Base-by-base conservation (phyloP, 768 basidiomycete genomes). In the Mycena belliarum region DNA sequence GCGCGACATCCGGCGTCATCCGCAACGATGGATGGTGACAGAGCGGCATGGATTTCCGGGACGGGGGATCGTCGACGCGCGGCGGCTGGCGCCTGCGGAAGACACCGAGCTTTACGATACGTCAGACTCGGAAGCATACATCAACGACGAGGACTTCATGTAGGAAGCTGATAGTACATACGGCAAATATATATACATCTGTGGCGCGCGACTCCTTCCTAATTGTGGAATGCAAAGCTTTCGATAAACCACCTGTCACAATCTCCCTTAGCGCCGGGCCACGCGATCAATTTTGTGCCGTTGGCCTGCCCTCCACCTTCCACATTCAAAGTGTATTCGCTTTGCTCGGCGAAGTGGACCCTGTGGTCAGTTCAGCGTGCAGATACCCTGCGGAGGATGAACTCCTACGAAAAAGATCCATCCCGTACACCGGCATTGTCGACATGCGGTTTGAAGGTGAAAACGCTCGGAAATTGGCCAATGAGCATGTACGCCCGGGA, bases 101-200 rank as follows among this genome's bases (percentile, higher is more conserved):
- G 59, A 60, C 32, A 45, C 25, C 5, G 59, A 60, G n/a, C 29
- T 55, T 11, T 60, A 52, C 12, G 54, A 60, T 26, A 55, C 54
- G 7, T 56, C 54, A 6, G 53, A 55, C 11, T 60, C 59, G 28
- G 59, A 60, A 16, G 59, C 59, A 12, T 60, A 60, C 28, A 47
- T 49, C 26, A 59, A 37, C 21, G 57, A 38, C 21, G 50, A 52
- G 18, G 55, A 50, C 11, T 38, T 38, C 14, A 6, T 47, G 25
- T 47, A 58, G 57, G 44, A 41, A 16, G 41, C 26, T 12, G 21
- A n/a, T 49, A 8, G 37, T 37, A 40, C 12, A 6, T n/a, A 35
- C 37, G 37, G 16, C 20, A 12, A 6, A 10, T 23, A 35, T 38
- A n/a, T 48, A 18, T n/a, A 41, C 6, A 20, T 41, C 20, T 4